A percentile compares a stretch with the other conserved stretches of the same genome.
Conservation (phyloP, 495 filamentous ascomycete genomes). For the Aspergillus kassunensis region DNA sequence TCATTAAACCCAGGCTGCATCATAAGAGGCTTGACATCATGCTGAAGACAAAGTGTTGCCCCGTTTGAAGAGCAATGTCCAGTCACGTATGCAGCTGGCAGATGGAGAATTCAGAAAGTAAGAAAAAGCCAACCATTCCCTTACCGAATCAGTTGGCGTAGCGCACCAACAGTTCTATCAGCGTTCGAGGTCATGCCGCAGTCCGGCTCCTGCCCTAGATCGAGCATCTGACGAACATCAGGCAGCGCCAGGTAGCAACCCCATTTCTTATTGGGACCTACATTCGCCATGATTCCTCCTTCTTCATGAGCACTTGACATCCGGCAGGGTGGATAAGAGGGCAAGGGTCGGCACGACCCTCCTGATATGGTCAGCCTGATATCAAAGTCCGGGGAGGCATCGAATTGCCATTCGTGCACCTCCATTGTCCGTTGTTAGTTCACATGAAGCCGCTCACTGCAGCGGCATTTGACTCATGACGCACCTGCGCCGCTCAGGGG, state of each 20-base stretch:
- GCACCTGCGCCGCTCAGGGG: slow-evolving; percentile 19
- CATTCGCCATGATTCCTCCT: background rate
- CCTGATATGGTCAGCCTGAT: slow-evolving; percentile 16
- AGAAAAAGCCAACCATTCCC: slow-evolving; percentile 19
- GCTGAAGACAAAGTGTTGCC: slow-evolving; percentile 15
- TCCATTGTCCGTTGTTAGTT: slow-evolving; percentile 4
- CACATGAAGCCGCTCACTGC: slow-evolving; percentile 13
- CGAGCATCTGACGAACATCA: slow-evolving; percentile 26
- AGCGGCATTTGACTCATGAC: slow-evolving; percentile 13
- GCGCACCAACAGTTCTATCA: slow-evolving; percentile 26
- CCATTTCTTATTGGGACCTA: slow-evolving; percentile 15
- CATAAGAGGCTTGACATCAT: slow-evolving; percentile 34
- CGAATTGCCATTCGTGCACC: slow-evolving; percentile 1
- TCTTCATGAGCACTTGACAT: slow-evolving; percentile 16
- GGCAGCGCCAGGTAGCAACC: slow-evolving; percentile 18
- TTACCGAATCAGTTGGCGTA: slow-evolving; percentile 26
- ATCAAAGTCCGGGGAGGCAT: slow-evolving; percentile 4
- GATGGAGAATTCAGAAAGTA: background rate
- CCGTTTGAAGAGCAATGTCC: background rate
- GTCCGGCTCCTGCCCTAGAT: slow-evolving; percentile 17
- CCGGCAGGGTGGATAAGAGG: slow-evolving; percentile 2
- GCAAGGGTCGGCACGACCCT: slow-evolving; percentile 5
- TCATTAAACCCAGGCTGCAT: slow-evolving; percentile 29
- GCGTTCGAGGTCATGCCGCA: slow-evolving; percentile 22
- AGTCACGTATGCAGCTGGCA: slow-evolving; percentile 20